Evolutionary conservation across 108 stramenopile species (phyloP), one percentile per base, ranked within the genome.

Genomic region (Seminavis robusta): DNA sequence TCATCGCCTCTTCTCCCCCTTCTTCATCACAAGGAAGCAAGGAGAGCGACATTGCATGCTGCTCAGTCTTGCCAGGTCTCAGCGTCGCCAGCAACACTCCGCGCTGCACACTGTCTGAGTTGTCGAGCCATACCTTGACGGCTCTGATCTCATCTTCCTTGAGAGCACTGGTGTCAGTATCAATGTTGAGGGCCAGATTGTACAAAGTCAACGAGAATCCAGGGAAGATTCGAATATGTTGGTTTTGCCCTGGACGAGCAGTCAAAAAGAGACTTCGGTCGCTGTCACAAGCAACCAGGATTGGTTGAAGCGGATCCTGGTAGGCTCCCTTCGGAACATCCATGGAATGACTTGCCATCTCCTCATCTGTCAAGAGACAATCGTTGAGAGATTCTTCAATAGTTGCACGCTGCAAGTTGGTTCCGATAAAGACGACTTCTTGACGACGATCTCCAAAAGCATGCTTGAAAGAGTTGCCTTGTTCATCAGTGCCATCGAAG

Each of bases 391-490:
- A 56, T 13, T 38, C 41, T 33, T 6, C 55, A 42, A 85, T 79
- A 0, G 33, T 41, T 0, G 62, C 45, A 49, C 79, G 50, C 9
- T 73, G 40, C 28, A 79, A 31, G 16, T 59, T 39, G 1, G 54
- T 65, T 1, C 84, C 84, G 36, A 89, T 89, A 34, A 89, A 83
- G 0, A 89, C 83, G 13, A 89, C 31, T 59, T 83, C 88, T 33
- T 85, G 79, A 25, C 81, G 67, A 33, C 83, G 63, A 49, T 89
- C 88, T 21, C 88, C 88, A 61, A 52, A 80, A 47, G 77, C 65
- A 5, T 63, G 39, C 23, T 33, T 52, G n/a, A 29, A 45, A 46
- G 26, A 33, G 27, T 17, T 33, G 20, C n/a, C n/a, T n/a, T n/a
- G n/a, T n/a, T n/a, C n/a, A n/a, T n/a, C n/a, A n/a, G n/a, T n/a